Conservation (phyloP, 176 grass and related monocot genomes). For the Rhipidocladum racemiflorum region DNA sequence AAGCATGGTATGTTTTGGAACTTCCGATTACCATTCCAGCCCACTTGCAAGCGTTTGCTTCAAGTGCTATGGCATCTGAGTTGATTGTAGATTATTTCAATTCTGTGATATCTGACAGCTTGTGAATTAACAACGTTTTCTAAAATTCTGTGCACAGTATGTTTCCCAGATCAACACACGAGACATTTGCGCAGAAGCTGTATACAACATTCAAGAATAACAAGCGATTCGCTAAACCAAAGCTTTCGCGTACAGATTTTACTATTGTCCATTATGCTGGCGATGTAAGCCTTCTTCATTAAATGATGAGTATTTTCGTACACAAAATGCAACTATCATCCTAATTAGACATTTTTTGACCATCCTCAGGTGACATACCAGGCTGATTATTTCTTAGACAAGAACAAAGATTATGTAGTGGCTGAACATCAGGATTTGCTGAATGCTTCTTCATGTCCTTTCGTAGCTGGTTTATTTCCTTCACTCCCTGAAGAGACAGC, state of each 20-base stretch:
- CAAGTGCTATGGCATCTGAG: slow-evolving; percentile 6
- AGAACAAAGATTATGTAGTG: slow-evolving; percentile 99
- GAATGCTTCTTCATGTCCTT: slow-evolving; percentile 74
- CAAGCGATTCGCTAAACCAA: slow-evolving; percentile 91
- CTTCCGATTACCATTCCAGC: slow-evolving; percentile 20
- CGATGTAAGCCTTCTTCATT: slow-evolving; percentile 56
- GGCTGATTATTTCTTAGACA: slow-evolving; percentile 87
- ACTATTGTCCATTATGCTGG: slow-evolving; percentile 96
- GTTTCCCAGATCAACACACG: slow-evolving; percentile 99
- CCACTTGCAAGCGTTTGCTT: slow-evolving; percentile 27
- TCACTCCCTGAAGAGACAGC: slow-evolving; percentile 87
- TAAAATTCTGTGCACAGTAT: slow-evolving; percentile 60
- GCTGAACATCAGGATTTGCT: slow-evolving; percentile 96
- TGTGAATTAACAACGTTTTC: slow-evolving; percentile 34
- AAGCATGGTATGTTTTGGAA: slow-evolving; percentile 84
- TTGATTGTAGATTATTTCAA: slow-evolving; percentile 15
- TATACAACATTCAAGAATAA: slow-evolving; percentile 89
- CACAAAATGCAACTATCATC: slow-evolving; percentile 3
- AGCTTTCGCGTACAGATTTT: slow-evolving; percentile 96
- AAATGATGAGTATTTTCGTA: slow-evolving; percentile 24
- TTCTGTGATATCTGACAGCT: slow-evolving; percentile 24
- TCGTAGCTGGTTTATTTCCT: slow-evolving; percentile 85
- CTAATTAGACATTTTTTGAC: slow-evolving; percentile 29
- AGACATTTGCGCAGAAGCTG: slow-evolving; percentile 97
- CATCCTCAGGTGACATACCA: slow-evolving; percentile 80